Evolutionary conservation across 257 asterid species (phyloP).

Genomic region (Lavandula angustifolia): DNA sequence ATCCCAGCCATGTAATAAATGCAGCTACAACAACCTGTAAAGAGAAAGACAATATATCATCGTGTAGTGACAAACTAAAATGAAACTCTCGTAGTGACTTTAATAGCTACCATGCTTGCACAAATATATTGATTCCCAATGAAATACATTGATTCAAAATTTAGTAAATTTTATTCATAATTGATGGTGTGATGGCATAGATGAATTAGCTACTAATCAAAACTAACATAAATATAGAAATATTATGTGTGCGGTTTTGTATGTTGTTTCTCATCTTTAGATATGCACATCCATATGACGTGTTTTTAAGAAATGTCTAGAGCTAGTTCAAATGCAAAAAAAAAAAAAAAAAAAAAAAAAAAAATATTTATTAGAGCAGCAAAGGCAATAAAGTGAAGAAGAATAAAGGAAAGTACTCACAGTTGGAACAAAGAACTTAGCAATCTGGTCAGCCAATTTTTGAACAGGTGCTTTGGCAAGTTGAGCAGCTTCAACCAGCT

Average conservation of each 20-base stretch:
- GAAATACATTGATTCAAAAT: slow-evolving; percentile 4
- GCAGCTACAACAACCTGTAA: slow-evolving; percentile 80
- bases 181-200: not conserved
- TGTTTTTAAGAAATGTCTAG: not conserved
- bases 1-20: slow-evolving; percentile 76
- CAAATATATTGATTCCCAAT: slow-evolving; percentile 14
- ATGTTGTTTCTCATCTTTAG: slow-evolving; percentile 14
- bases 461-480: slow-evolving; percentile 99
- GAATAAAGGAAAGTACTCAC: slow-evolving; percentile 50
- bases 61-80: slow-evolving; percentile 3
- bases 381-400: slow-evolving; percentile 1
- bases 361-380: slow-evolving; percentile 7
- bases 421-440: slow-evolving; percentile 84
- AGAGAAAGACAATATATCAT: slow-evolving; percentile 16
- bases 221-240: not conserved
- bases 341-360: not conserved
- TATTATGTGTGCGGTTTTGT: not conserved
- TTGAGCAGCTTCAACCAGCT: slow-evolving; percentile 99
- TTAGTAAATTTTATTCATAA: not conserved
- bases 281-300: not conserved
- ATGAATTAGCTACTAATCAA: slow-evolving; percentile 2
- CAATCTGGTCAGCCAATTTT: slow-evolving; percentile 96
- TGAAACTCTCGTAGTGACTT: not conserved
- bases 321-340: not conserved
- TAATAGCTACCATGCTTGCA: slow-evolving; percentile 10